Evolutionary conservation across 2,329 filamentous ascomycete species (phyloP).

Genomic region (Botryotinia convoluta): DNA sequence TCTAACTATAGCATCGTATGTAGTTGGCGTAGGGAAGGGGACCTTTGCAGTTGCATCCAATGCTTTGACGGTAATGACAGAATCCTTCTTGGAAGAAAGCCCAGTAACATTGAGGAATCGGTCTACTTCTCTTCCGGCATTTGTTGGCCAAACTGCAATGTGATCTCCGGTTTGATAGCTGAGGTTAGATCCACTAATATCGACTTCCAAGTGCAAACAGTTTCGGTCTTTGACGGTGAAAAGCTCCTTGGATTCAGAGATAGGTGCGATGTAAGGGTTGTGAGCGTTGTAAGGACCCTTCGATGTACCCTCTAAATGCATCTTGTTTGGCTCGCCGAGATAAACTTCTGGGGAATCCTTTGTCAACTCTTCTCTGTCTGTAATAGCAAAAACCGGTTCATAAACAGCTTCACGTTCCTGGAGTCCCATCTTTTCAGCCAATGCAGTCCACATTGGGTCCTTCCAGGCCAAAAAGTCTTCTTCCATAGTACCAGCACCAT

Average conservation of each 20-base stretch:
- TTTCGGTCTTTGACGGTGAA: constrained; percentile 89
- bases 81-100: constrained; percentile 71
- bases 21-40: constrained; percentile 94
- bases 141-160: constrained; percentile 95
- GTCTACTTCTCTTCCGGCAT: constrained; percentile 88
- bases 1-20: constrained; percentile 86
- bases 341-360: constrained; percentile 80
- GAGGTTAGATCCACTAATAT: constrained; percentile 84
- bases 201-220: constrained; percentile 94
- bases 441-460: constrained; percentile 93
- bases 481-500: constrained; percentile 98
- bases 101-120: constrained; percentile 79
- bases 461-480: constrained; percentile 99
- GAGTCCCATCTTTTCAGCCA: constrained; percentile 78
- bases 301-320: constrained; percentile 80
- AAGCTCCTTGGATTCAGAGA: constrained; percentile 84
- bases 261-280: constrained; percentile 95
- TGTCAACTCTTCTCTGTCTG: constrained; percentile 70
- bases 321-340: constrained; percentile 92
- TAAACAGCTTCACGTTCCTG: constrained; percentile 96
- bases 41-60: constrained; percentile 95
- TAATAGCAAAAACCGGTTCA: constrained; percentile 85
- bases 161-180: constrained; percentile 96
- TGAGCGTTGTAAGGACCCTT: constrained; percentile 94
- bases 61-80: constrained; percentile 83